Evolutionary conservation across 768 basidiomycete species (phyloP).

Genomic region (Calocybe gangraenosa): DNA sequence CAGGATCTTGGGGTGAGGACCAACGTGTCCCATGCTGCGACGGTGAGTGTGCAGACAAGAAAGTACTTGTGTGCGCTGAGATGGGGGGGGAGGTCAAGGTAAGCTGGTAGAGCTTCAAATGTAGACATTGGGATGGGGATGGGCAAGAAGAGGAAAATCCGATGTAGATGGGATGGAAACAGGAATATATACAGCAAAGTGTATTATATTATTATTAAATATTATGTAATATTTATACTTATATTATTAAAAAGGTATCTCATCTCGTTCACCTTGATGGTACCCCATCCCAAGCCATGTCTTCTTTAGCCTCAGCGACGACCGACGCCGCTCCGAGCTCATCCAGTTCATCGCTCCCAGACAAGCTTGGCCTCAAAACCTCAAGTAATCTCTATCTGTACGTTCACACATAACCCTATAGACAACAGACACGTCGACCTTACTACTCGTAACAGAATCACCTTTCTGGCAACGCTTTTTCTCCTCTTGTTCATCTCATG

Average conservation of each 20-base stretch:
- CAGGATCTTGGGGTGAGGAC: slow-evolving; percentile 79
- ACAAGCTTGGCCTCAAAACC: slow-evolving; percentile 4
- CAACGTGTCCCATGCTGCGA: slow-evolving; percentile 87
- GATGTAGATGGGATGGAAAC: slow-evolving; percentile 8
- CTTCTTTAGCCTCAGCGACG: slow-evolving; percentile 12
- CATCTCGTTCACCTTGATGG: no score
- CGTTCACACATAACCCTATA: slow-evolving; percentile 12
- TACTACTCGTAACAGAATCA: slow-evolving; percentile 40
- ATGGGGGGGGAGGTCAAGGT: slow-evolving; percentile 72
- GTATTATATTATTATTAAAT: not conserved
- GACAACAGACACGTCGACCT: no score
- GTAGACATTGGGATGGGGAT: slow-evolving; percentile 28
- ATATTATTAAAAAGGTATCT: no score
- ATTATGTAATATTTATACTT: not conserved
- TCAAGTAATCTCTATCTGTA: slow-evolving; percentile 44
- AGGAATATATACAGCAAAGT: slow-evolving; percentile 2
- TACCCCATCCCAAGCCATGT: slow-evolving; percentile 11
- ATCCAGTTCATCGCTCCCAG: slow-evolving; percentile 15
- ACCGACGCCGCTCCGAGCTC: slow-evolving; percentile 2
- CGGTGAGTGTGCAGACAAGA: slow-evolving; percentile 84
- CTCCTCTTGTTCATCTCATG: slow-evolving; percentile 63
- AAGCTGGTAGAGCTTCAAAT: slow-evolving; percentile 46
- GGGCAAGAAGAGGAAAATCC: slow-evolving; percentile 8
- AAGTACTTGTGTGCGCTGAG: slow-evolving; percentile 87
- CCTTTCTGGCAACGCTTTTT: slow-evolving; percentile 69